Percentiles rank a stretch among this genome's conserved stretches.
Conservation (phyloP, 2,329 filamentous ascomycete genomes). For the Monilinia aucupariae region DNA sequence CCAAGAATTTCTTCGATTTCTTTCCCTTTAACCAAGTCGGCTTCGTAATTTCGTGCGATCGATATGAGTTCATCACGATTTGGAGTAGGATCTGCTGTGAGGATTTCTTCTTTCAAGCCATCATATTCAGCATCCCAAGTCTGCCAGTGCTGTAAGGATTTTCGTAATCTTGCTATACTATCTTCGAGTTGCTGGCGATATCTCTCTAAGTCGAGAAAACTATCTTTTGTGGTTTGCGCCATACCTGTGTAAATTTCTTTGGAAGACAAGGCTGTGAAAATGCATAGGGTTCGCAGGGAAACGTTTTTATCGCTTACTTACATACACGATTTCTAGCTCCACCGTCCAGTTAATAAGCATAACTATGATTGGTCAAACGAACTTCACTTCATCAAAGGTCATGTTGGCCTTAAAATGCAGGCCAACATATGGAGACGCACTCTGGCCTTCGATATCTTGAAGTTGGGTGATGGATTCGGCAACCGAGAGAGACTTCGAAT, state of each 20-base stretch:
- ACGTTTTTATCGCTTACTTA: too few relatives aligned
- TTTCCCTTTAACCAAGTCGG: slow-evolving; percentile 57
- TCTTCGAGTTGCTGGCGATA: slow-evolving; percentile 71
- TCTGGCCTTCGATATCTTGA: too few relatives aligned
- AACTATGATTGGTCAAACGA: too few relatives aligned
- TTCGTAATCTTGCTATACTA: slow-evolving; percentile 66
- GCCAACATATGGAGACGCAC: too few relatives aligned
- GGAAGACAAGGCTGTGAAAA: background rate
- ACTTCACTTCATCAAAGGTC: too few relatives aligned
- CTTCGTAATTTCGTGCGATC: slow-evolving; percentile 47
- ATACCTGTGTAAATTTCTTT: slow-evolving; percentile 20
- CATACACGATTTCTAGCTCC: too few relatives aligned
- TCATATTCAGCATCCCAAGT: slow-evolving; percentile 91
- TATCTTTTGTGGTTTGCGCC: slow-evolving; percentile 33
- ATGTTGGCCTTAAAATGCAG: too few relatives aligned
- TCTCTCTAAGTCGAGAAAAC: slow-evolving; percentile 63
- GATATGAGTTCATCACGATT: slow-evolving; percentile 46
- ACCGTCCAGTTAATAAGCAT: too few relatives aligned
- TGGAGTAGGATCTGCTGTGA: slow-evolving; percentile 41
- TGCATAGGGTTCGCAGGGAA: too few relatives aligned
- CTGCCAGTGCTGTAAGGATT: slow-evolving; percentile 80
- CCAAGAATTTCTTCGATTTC: slow-evolving; percentile 47
- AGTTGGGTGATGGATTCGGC: too few relatives aligned
- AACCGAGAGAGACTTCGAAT: too few relatives aligned
- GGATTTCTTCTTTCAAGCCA: slow-evolving; percentile 75